phyloP scores from a whole-genome alignment of 805 yeast species.

The Starmerella khaoyaiensis region DNA sequence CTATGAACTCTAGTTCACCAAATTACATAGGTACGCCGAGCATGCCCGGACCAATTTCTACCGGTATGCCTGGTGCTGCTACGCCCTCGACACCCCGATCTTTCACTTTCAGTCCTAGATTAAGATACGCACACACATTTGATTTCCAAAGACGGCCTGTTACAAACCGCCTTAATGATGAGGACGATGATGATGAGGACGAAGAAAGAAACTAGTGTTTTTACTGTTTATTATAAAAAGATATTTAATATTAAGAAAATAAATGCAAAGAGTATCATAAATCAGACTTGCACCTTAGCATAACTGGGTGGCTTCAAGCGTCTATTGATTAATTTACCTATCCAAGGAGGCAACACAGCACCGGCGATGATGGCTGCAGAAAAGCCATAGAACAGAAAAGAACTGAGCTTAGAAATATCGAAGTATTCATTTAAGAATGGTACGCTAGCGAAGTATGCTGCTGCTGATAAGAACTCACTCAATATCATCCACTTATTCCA shows the following conservation, averaged over 20 bases:
- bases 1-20: no score
- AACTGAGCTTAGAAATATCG: constrained; percentile 49
- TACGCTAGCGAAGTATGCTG: constrained; percentile 54
- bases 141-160: constrained; percentile 15
- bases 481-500: constrained; percentile 74
- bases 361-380: constrained; percentile 46
- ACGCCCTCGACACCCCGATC: neutral
- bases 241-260: neutral
- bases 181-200: constrained; percentile 6
- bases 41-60: neutral
- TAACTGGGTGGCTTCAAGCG: constrained; percentile 84
- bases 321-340: constrained; percentile 60
- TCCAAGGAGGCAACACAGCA: constrained; percentile 83
- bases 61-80: neutral
- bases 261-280: neutral
- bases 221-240: neutral
- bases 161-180: constrained; percentile 2
- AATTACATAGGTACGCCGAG: neutral
- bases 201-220: neutral
- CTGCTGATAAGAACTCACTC: constrained; percentile 57
- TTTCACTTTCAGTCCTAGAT: constrained; percentile 4
- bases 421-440: constrained; percentile 86
- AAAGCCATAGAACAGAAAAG: constrained; percentile 58
- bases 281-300: constrained; percentile 66
- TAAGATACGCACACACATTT: constrained; percentile 13